phyloP scores from a whole-genome alignment of 208 protist genomes.

The Angomonas deanei region DNA sequence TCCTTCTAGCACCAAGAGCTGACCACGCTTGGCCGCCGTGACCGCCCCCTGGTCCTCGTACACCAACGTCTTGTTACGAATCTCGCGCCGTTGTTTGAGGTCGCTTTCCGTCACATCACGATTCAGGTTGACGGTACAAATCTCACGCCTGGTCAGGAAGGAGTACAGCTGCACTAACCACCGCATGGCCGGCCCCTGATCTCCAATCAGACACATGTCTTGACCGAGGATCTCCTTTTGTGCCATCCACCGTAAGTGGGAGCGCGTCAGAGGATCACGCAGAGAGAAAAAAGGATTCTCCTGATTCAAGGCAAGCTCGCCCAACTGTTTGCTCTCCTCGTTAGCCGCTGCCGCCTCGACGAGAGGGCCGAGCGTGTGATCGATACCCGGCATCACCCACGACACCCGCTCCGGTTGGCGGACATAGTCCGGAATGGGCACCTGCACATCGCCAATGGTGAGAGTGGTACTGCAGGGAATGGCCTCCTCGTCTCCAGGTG shows the following conservation, averaged over 20 bases:
- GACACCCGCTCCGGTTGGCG: slow-evolving; percentile 58
- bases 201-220: slow-evolving; percentile 94
- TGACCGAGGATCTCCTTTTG: slow-evolving; percentile 92
- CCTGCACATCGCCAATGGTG: slow-evolving; percentile 71
- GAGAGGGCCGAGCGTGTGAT: slow-evolving; percentile 20
- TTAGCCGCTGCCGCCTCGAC: slow-evolving; percentile 2
- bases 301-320: neutral
- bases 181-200: slow-evolving; percentile 79
- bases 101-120: slow-evolving; percentile 94
- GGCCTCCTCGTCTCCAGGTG: slow-evolving; percentile 9
- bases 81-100: slow-evolving; percentile 92
- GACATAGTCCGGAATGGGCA: slow-evolving; percentile 49
- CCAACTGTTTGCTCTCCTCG: neutral
- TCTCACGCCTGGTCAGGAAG: slow-evolving; percentile 61
- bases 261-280: slow-evolving; percentile 44
- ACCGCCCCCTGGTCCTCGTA: slow-evolving; percentile 93
- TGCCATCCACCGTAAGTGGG: slow-evolving; percentile 85
- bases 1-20: slow-evolving; percentile 93
- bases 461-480: slow-evolving; percentile 38
- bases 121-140: slow-evolving; percentile 87
- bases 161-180: slow-evolving; percentile 83
- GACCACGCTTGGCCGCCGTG: slow-evolving; percentile 80
- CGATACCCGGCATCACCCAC: slow-evolving; percentile 39
- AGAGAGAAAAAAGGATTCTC: slow-evolving; percentile 63
- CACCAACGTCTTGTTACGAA: slow-evolving; percentile 77